Evolutionary conservation across 257 asterid genomes (phyloP).

Genomic region (Rehmannia glutinosa): DNA sequence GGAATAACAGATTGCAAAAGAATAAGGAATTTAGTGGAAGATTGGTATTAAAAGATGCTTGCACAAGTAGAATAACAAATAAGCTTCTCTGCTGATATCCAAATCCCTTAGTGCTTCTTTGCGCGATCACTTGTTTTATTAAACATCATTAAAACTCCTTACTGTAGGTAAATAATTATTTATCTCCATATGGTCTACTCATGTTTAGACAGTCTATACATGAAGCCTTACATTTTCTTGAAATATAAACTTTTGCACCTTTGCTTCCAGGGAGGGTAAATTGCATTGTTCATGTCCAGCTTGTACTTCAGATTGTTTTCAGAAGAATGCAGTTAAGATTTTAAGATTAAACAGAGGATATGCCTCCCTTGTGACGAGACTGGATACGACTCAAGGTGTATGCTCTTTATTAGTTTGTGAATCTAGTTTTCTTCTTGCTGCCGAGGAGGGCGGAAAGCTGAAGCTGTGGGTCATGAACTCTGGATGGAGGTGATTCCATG

Average conservation of each 20-base stretch:
- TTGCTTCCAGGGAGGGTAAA: constrained; percentile 56
- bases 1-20: no score
- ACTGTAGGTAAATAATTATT: constrained; percentile 56
- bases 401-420: constrained; percentile 70
- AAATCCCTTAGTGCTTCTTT: no score
- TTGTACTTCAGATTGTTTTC: constrained; percentile 55
- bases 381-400: constrained; percentile 52
- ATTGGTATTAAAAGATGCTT: no score
- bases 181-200: constrained; percentile 10
- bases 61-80: no score
- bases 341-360: constrained; percentile 62
- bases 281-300: constrained; percentile 59
- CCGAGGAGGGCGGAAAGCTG: constrained; percentile 81
- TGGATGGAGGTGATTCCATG: constrained; percentile 73
- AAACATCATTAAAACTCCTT: constrained; percentile 62
- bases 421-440: constrained; percentile 73
- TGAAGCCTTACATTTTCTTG: constrained; percentile 13
- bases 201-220: constrained; percentile 9
- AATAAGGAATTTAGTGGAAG: no score
- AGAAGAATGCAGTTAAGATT: constrained; percentile 69
- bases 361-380: constrained; percentile 51
- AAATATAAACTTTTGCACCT: constrained; percentile 20
- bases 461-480: constrained; percentile 85
- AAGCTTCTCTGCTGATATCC: no score
- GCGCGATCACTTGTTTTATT: constrained; percentile 60